Percentiles rank a stretch among this genome's conserved stretches.
Conservation (phyloP, 257 asterid genomes). For the Perilla frutescens region DNA sequence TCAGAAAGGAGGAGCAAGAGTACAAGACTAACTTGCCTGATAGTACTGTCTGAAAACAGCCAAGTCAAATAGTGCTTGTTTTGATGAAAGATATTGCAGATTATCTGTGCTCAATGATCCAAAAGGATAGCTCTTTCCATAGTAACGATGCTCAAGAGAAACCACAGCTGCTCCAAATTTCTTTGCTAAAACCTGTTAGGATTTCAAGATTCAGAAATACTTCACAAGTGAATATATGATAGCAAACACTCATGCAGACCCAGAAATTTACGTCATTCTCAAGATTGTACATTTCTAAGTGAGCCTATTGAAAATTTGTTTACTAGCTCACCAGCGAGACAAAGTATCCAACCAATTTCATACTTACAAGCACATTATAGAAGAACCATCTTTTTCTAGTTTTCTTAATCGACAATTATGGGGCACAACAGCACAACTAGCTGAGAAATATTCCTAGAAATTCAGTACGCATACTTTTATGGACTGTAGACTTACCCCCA, state of each 20-base stretch:
- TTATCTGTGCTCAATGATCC: slow-evolving; percentile 70
- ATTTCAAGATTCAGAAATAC: slow-evolving; percentile 37
- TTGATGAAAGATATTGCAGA: slow-evolving; percentile 87
- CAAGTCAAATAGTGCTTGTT: slow-evolving; percentile 94
- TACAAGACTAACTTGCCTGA: slow-evolving; percentile 63
- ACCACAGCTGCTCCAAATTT: slow-evolving; percentile 96
- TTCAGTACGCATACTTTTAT: background rate
- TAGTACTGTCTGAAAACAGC: slow-evolving; percentile 89
- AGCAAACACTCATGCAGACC: slow-evolving; percentile 4
- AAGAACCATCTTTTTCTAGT: slow-evolving; percentile 12
- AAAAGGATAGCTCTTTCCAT: slow-evolving; percentile 91
- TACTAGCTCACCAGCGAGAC: slow-evolving; percentile 5
- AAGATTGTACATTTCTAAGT: slow-evolving; percentile 15
- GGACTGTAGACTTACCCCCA: slow-evolving; percentile 57
- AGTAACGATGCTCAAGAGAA: slow-evolving; percentile 91
- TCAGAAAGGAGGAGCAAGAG: slow-evolving; percentile 7
- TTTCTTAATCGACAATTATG: background rate
- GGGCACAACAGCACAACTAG: slow-evolving; percentile 7
- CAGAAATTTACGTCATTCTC: slow-evolving; percentile 14
- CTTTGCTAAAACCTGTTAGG: slow-evolving; percentile 83
- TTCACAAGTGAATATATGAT: slow-evolving; percentile 25
- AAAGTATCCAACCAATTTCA: slow-evolving; percentile 9
- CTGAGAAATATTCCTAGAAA: background rate
- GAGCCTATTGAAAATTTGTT: background rate
- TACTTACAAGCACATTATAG: background rate